Evolutionary conservation across 2,329 filamentous ascomycete species (phyloP).

Genomic region (Volutella citrinella): DNA sequence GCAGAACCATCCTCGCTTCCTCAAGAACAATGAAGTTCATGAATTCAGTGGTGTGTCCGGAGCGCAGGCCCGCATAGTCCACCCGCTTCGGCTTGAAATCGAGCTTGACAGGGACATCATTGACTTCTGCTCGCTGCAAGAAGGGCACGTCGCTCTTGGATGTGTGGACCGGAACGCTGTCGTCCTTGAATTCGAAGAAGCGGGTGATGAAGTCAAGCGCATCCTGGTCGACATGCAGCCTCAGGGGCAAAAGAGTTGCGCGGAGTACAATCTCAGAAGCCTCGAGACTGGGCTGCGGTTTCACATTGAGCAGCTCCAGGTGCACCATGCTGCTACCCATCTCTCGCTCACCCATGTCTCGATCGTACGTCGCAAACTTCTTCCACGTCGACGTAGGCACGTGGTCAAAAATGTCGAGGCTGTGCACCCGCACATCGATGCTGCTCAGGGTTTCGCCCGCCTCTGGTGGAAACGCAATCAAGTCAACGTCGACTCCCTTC

Average conservation of each 20-base stretch:
- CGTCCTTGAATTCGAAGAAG: constrained; percentile 97
- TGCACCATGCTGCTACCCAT: constrained; percentile 87
- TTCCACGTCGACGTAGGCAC: constrained; percentile 96
- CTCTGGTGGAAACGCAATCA: constrained; percentile 74
- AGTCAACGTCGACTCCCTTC: constrained; percentile 75
- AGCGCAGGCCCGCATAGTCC: constrained; percentile 88
- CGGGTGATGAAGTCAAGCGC: constrained; percentile 94
- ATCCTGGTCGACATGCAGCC: constrained; percentile 95
- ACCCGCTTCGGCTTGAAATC: constrained; percentile 99
- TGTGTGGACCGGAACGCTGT: constrained; percentile 51
- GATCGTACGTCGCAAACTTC: constrained; percentile 93
- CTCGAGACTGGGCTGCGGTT: constrained; percentile 76
- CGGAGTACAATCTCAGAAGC: constrained; percentile 87
- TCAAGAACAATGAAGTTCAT: constrained; percentile 98
- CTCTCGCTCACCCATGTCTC: constrained; percentile 82
- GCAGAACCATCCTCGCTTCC: constrained; percentile 78
- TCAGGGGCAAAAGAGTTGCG: constrained; percentile 74
- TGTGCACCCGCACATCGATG: constrained; percentile 75
- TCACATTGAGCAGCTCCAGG: constrained; percentile 82
- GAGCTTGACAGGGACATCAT: constrained; percentile 74
- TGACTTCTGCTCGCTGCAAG: constrained; percentile 84
- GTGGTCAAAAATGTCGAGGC: constrained; percentile 90
- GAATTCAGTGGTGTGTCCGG: constrained; percentile 92
- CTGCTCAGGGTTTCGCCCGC: constrained; percentile 83
- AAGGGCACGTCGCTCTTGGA: constrained; percentile 75